A percentile compares a stretch with the other conserved stretches of the same genome.
phyloP scores from a whole-genome alignment of 768 basidiomycete genomes.

The Pulveroboletus ravenelii region DNA sequence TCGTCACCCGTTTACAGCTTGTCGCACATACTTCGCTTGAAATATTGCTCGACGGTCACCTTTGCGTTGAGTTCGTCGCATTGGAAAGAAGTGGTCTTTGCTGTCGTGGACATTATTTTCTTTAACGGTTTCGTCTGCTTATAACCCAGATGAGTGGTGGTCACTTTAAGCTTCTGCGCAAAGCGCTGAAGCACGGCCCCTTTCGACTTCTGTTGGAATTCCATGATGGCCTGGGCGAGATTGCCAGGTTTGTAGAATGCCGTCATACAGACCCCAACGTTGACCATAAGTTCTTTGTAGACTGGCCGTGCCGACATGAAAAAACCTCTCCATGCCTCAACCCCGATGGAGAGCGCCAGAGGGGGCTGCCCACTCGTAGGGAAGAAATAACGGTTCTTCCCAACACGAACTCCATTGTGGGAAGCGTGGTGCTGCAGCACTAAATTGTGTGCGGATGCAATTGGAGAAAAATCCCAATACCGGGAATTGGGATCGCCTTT shows the following conservation, averaged over 20 bases:
- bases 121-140: conserved; percentile 45
- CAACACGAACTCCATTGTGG: conserved; percentile 42
- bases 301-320: conserved; percentile 48
- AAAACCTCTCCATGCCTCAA: conserved; percentile 46
- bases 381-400: conserved; percentile 51
- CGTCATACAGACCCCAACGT: conserved; percentile 51
- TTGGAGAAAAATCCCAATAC: conserved; percentile 39
- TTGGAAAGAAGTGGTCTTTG: conserved; percentile 48
- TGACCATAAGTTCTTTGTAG: conserved; percentile 48
- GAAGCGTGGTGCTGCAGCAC: conserved; percentile 42
- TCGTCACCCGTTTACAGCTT: not conserved
- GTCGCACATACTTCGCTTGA: conserved; percentile 48
- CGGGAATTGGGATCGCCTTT: conserved; percentile 34
- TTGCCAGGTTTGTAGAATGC: conserved; percentile 58
- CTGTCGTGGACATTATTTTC: conserved; percentile 34
- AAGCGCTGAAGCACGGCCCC: conserved; percentile 46
- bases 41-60: conserved; percentile 62
- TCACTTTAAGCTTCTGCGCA: conserved; percentile 52
- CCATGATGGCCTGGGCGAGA: conserved; percentile 52
- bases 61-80: conserved; percentile 50
- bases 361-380: conserved; percentile 23
- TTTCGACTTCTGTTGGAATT: conserved; percentile 39
- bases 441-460: conserved; percentile 45
- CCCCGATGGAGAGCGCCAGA: conserved; percentile 31
- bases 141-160: conserved; percentile 52